Conservation (phyloP, 352 stramenopile genomes). For the Phytophthora tentaculata region DNA sequence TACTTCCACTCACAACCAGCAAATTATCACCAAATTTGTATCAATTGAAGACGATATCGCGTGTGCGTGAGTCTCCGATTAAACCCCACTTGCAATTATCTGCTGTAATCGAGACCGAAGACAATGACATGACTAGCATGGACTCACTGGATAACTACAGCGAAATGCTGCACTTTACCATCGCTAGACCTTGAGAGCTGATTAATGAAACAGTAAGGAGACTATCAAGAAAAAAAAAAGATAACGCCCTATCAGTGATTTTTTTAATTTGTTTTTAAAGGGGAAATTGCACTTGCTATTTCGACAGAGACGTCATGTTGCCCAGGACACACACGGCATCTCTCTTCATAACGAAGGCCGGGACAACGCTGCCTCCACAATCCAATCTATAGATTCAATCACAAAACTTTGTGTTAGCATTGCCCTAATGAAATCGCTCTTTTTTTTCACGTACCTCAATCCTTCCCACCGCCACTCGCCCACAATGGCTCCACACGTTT, state of each 20-base stretch:
- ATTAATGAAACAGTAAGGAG: too few relatives aligned
- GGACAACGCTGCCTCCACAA: constrained; percentile 47
- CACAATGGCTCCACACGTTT: constrained; percentile 41
- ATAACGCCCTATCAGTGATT: too few relatives aligned
- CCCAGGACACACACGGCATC: constrained; percentile 56
- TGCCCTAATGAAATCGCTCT: background rate
- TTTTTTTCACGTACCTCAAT: constrained; percentile 34
- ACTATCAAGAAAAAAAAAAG: too few relatives aligned
- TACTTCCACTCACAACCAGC: constrained; percentile 41
- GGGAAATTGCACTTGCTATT: constrained; percentile 18
- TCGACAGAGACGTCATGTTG: constrained; percentile 43
- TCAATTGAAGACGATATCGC: background rate
- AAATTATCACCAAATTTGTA: constrained; percentile 8
- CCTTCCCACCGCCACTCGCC: constrained; percentile 67
- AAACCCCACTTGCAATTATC: background rate
- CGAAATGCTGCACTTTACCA: constrained; percentile 50
- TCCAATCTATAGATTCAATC: constrained; percentile 34
- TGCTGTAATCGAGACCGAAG: background rate
- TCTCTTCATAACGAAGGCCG: constrained; percentile 62
- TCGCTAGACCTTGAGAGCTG: background rate
- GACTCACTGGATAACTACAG: constrained; percentile 38
- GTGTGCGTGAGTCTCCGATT: background rate
- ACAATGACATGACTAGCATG: constrained; percentile 6
- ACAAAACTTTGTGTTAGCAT: background rate
- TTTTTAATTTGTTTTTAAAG: too few relatives aligned